A percentile compares a stretch with the other conserved stretches of the same genome.
phyloP scores from a whole-genome alignment of 106 monocot genomes.

The Phalaenopsis equestris region DNA sequence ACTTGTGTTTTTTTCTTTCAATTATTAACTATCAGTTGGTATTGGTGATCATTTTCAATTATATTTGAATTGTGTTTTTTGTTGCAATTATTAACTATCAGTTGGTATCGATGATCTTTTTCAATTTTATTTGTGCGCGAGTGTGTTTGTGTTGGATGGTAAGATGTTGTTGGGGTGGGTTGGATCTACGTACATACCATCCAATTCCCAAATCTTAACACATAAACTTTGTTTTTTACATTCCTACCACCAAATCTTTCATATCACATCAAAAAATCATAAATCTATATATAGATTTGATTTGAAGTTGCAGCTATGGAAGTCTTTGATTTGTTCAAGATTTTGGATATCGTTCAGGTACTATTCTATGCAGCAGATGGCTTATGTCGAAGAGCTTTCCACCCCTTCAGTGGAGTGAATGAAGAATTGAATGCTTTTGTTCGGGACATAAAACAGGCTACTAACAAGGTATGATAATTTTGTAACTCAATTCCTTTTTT shows the following conservation, averaged over 20 bases:
- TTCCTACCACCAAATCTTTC: no score
- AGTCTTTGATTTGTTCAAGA: not conserved
- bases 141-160: no score
- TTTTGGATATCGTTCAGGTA: conserved; percentile 25
- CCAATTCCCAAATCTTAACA: no score
- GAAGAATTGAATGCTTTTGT: conserved; percentile 75
- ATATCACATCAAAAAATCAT: no score
- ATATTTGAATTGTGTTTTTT: no score
- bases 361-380: conserved; percentile 35
- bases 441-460: conserved; percentile 46
- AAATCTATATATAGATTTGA: not conserved
- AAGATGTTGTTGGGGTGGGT: no score
- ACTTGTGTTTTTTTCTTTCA: not conserved
- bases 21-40: not conserved
- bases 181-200: no score
- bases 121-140: no score
- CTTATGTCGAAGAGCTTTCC: conserved; percentile 45
- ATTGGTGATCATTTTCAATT: not conserved
- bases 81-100: no score
- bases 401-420: conserved; percentile 64
- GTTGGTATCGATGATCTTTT: no score
- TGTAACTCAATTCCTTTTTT: no score
- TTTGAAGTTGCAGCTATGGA: not conserved
- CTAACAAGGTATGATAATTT: conserved; percentile 24
- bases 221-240: no score